Evolutionary conservation across 768 basidiomycete genomes (phyloP), one percentile per base, ranked within the genome.

Genomic region (Tylopilus sp.): DNA sequence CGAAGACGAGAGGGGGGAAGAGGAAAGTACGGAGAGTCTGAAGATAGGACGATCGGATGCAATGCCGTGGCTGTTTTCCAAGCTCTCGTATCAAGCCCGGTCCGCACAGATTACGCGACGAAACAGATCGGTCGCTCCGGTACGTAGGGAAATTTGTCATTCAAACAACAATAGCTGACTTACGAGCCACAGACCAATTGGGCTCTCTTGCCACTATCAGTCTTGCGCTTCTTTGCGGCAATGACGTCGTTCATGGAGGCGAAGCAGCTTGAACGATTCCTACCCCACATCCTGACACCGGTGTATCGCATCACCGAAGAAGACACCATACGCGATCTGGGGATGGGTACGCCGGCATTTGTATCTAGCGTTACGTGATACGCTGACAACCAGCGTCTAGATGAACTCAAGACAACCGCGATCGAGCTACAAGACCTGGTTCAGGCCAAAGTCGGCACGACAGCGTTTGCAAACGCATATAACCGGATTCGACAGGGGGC

Each of bases 141-240:
- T 58, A 22, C 15, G 57, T 57, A 8, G 3, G 6, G 18, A 4
- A 4, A 23, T 3, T 7, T 22, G 31, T 26, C 1, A 18, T 20
- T 31, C 31, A 15, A 12, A 12, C 13, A 5, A 11, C 4, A 7
- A 25, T 35, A 15, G 10, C 40, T 45, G 17, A 47, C 39, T 4
- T 18, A 61, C 42, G 57, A 43, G 30, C 20, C 36, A 21, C 62
- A 97, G 91, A 71, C 75, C 1, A 86, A 86, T 62, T 98, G 95
- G 93, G 75, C 82, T 4, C 80, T 87, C 25, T 88, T 92, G 51
- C 88, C 93, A 0, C 69, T 86, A 1, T 81, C 91, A 0, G 80
- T 87, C 38, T 67, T 99, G 40, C 85, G 90, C 15, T 97, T 93
- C 87, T 97, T 98, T 60, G 97, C 94, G 0, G 95, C 93, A 0